phyloP scores from a whole-genome alignment of 768 basidiomycete genomes.

The Paxillus involutus region DNA sequence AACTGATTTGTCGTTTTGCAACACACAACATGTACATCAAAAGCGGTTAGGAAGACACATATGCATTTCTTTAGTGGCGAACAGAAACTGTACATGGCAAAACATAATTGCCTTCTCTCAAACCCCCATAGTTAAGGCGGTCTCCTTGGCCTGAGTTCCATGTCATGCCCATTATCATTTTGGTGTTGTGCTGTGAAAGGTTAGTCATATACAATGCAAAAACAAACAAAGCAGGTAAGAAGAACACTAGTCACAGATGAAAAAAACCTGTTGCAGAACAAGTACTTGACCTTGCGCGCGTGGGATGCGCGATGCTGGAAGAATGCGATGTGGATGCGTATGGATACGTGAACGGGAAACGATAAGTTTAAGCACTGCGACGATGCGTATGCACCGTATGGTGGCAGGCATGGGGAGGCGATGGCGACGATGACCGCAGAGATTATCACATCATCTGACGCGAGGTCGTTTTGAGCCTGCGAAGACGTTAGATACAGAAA shows the following conservation, averaged over 20 bases:
- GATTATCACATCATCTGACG: conserved; percentile 29
- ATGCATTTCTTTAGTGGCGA: background rate
- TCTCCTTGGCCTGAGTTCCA: conserved; percentile 1
- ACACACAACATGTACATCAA: too few relatives aligned
- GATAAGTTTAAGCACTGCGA: conserved; percentile 29
- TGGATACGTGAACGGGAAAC: background rate
- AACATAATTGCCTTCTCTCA: conserved; percentile 11
- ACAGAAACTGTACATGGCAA: background rate
- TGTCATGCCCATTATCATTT: conserved; percentile 1
- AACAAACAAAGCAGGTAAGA: background rate
- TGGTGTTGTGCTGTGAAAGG: conserved; percentile 26
- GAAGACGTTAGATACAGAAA: background rate
- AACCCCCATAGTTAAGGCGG: background rate
- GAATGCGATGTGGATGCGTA: conserved; percentile 2
- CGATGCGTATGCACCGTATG: conserved; percentile 1
- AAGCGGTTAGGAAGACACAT: too few relatives aligned
- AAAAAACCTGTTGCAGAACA: conserved; percentile 10
- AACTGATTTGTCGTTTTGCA: too few relatives aligned
- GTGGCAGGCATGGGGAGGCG: background rate
- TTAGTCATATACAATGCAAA: conserved; percentile 25
- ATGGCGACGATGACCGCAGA: background rate
- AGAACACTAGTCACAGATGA: conserved; percentile 1
- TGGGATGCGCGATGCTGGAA: conserved; percentile 8
- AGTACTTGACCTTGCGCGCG: conserved; percentile 29
- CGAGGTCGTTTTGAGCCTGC: conserved; percentile 47